Percentiles rank a stretch among this genome's conserved stretches.
phyloP scores from a whole-genome alignment of 495 filamentous ascomycete species.

The Cercophora scortea region DNA sequence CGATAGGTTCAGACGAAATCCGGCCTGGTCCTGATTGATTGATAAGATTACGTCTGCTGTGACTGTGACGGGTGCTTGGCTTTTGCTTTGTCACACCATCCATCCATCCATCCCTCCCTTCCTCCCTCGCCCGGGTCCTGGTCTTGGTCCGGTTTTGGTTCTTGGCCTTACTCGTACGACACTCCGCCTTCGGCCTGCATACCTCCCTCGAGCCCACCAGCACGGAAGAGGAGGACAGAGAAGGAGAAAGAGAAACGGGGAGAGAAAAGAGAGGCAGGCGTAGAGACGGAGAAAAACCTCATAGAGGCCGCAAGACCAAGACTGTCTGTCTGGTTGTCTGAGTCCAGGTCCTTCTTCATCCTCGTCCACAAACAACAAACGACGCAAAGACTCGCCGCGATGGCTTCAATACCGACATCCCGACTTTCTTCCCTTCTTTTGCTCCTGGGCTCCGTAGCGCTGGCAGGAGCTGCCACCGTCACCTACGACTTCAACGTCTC shows the following conservation, averaged over 20 bases:
- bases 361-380: neutral
- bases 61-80: neutral
- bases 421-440: slow-evolving; percentile 4
- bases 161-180: neutral
- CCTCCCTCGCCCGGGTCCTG: neutral
- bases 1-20: neutral
- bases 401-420: neutral
- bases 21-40: slow-evolving; percentile 16
- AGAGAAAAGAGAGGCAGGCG: too few relatives aligned
- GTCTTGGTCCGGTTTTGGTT: neutral
- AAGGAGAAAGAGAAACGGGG: too few relatives aligned
- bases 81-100: too few relatives aligned
- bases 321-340: too few relatives aligned
- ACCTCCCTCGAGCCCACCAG: too few relatives aligned
- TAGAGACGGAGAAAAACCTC: too few relatives aligned
- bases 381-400: neutral
- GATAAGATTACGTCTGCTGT: slow-evolving; percentile 11
- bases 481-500: slow-evolving; percentile 71
- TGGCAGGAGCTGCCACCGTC: slow-evolving; percentile 47
- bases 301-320: too few relatives aligned
- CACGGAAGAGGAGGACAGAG: too few relatives aligned
- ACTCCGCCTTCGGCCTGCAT: neutral
- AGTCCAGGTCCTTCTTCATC: neutral
- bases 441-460: slow-evolving; percentile 2
- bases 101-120: too few relatives aligned